Base-by-base conservation (phyloP, 495 filamentous ascomycete genomes). In the Choiromyces venosus region DNA sequence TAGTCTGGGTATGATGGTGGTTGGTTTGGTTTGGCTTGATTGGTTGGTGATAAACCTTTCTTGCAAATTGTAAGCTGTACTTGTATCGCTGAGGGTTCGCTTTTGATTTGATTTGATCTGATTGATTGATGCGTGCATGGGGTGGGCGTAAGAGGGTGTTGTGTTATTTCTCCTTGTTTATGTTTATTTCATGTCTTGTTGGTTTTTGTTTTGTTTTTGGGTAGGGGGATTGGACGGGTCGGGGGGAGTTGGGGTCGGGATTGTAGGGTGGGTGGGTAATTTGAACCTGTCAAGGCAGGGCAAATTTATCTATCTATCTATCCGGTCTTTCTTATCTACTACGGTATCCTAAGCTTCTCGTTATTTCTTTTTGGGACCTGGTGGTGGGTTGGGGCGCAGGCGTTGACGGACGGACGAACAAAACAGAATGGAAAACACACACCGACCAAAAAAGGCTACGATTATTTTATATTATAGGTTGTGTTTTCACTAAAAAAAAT, bases 401-500 rank as follows among this genome's bases (percentile, higher is more conserved):
- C 52, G 52, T 61, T 61, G 52, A 29, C n/a, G 52, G 52, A 61
- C 52, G 52, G 52, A 61, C 52, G n/a, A n/a, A n/a, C n/a, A n/a
- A n/a, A n/a, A n/a, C n/a, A n/a, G n/a, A n/a, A n/a, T n/a, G 33
- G 52, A 12, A 33, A 33, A 33, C 52, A 61, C 52, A n/a, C 52
- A 33, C 25, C n/a, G n/a, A n/a, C n/a, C n/a, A n/a, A n/a, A n/a
- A 61, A 61, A 29, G 7, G 52, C 52, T 61, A 61, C 52, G 52
- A 61, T 61, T 16, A 61, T 33, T 33, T n/a, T n/a, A n/a, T n/a
- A n/a, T n/a, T n/a, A n/a, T n/a, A n/a, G 12, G 52, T n/a, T n/a
- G 52, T 61, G 52, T 61, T 33, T 61, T 61, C 52, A 61, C n/a
- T n/a, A n/a, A n/a, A n/a, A n/a, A n/a, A n/a, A n/a, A n/a, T 61